Evolutionary conservation across 1,139 yeast genomes (phyloP).

Genomic region (Taphrina deformans): DNA sequence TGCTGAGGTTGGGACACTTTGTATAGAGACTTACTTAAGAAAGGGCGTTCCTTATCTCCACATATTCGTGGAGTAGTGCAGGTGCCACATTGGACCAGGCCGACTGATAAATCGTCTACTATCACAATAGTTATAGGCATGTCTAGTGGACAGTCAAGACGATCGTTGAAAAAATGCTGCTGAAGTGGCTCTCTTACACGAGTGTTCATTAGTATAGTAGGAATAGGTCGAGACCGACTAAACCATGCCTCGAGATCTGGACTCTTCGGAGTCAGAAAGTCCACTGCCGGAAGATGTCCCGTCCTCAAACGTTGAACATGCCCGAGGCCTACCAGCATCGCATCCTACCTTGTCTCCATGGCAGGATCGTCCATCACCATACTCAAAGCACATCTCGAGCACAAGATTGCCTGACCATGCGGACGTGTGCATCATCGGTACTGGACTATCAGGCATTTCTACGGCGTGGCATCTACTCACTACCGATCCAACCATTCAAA

Average conservation of each 20-base stretch:
- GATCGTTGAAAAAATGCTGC: neutral
- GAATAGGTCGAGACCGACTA: neutral
- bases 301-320: neutral
- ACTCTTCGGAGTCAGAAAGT: neutral
- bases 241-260: neutral
- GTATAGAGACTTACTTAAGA: too few relatives aligned
- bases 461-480: slow-evolving; percentile 4
- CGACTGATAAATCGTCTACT: too few relatives aligned
- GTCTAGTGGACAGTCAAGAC: neutral
- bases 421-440: slow-evolving; percentile 14
- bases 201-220: neutral
- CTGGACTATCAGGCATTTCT: slow-evolving; percentile 18
- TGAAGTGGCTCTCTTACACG: too few relatives aligned
- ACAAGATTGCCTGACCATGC: neutral
- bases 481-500: neutral
- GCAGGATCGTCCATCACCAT: slow-evolving; percentile 9
- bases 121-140: too few relatives aligned
- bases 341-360: slow-evolving; percentile 10
- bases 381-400: neutral
- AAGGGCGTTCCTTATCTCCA: too few relatives aligned
- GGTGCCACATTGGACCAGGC: too few relatives aligned
- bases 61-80: too few relatives aligned
- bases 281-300: too few relatives aligned
- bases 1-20: too few relatives aligned
- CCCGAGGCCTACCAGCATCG: neutral